These are phyloP conservation scores for Babesia bovis DNA, from an alignment of 169 alveolate genomes.

Conservation along the genomic window DNA sequence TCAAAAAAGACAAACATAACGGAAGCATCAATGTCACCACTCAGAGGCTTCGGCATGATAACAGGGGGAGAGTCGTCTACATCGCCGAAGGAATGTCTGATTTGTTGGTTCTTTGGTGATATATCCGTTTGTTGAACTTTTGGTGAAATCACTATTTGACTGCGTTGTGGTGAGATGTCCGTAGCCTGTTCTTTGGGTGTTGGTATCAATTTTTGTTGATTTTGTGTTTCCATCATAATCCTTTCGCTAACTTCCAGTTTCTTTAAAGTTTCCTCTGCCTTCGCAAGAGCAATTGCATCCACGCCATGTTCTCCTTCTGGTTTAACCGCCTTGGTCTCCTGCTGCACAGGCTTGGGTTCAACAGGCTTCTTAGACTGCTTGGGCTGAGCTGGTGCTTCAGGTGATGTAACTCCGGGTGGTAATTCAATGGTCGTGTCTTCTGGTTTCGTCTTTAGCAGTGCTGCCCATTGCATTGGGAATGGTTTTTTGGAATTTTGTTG, in stretches of 20 bases:
- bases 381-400: not conserved
- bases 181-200: not conserved
- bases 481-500: constrained; percentile 1
- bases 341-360: not conserved
- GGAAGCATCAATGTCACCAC: constrained; percentile 20
- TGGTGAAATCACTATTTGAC: not conserved
- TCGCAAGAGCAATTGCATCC: constrained; percentile 26
- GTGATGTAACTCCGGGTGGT: not conserved
- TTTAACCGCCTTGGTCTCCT: not conserved
- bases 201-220: constrained; percentile 1
- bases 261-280: constrained; percentile 34
- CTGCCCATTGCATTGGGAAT: constrained; percentile 27
- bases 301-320: not conserved
- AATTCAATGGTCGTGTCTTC: not conserved
- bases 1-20: constrained; percentile 50
- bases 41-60: constrained; percentile 54
- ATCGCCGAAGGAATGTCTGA: not conserved
- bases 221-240: not conserved
- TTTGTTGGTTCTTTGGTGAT: not conserved
- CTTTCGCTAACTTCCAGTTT: constrained; percentile 17
- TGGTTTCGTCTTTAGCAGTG: constrained; percentile 23
- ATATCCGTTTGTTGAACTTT: not conserved
- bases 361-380: not conserved
- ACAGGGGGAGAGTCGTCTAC: constrained; percentile 42
- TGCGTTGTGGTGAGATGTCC: not conserved